These are phyloP conservation scores for Naganishia sp. DNA, from an alignment of 1,284 basidiomycete genomes.

Conservation along the genomic window DNA sequence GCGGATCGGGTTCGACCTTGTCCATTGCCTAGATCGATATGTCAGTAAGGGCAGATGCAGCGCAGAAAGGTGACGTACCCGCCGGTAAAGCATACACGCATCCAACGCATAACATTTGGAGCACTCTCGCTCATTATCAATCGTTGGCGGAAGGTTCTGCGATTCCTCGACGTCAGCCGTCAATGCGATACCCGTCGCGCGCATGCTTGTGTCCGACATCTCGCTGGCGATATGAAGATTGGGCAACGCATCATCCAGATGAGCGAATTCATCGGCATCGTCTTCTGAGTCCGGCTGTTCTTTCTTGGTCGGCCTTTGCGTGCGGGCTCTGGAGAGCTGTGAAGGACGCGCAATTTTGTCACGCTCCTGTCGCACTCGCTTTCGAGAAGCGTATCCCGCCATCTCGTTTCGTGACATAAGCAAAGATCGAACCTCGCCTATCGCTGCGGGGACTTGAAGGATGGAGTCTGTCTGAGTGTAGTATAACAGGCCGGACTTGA, in stretches of 20 bases:
- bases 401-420: slow-evolving; percentile 82
- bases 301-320: not conserved
- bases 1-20: slow-evolving; percentile 58
- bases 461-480: slow-evolving; percentile 90
- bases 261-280: slow-evolving; percentile 29
- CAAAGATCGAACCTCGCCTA: slow-evolving; percentile 82
- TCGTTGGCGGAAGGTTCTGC: slow-evolving; percentile 77
- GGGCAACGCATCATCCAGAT: slow-evolving; percentile 32
- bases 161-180: slow-evolving; percentile 44
- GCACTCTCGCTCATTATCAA: slow-evolving; percentile 79
- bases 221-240: slow-evolving; percentile 25
- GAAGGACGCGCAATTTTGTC: slow-evolving; percentile 12
- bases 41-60: not conserved
- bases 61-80: slow-evolving; percentile 57
- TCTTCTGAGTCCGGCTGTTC: not conserved
- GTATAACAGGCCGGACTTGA: slow-evolving; percentile 77
- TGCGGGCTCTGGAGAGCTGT: slow-evolving; percentile 14
- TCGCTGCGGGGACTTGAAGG: slow-evolving; percentile 71
- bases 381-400: slow-evolving; percentile 65
- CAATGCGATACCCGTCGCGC: slow-evolving; percentile 2
- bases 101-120: slow-evolving; percentile 79
- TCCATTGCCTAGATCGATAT: slow-evolving; percentile 65
- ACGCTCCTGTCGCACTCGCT: slow-evolving; percentile 35
- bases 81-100: slow-evolving; percentile 90
- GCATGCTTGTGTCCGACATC: slow-evolving; percentile 2